Percentiles rank a stretch among this genome's conserved stretches.
Evolutionary conservation across 371 early-diverging fungal species (phyloP).

Genomic region (Syncephalastrum monosporum): DNA sequence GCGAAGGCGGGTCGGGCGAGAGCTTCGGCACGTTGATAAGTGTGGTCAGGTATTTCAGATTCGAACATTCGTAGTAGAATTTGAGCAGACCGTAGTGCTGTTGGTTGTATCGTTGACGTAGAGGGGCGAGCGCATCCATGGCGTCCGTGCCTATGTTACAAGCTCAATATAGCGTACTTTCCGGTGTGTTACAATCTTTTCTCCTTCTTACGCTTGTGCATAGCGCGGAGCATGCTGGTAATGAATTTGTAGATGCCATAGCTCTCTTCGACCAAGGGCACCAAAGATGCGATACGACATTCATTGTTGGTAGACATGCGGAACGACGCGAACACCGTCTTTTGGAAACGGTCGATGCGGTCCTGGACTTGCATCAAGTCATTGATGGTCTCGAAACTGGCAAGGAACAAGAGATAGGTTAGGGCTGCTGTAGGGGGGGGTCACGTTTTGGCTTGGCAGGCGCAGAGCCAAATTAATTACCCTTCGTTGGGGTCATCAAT

Average conservation of each 20-base stretch:
- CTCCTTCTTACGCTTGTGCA: constrained; percentile 82
- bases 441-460: neutral
- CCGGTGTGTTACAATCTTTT: neutral
- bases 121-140: constrained; percentile 85
- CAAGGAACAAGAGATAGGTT: no score
- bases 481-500: constrained; percentile 98
- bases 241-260: constrained; percentile 95
- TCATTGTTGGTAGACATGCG: constrained; percentile 88
- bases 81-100: constrained; percentile 84
- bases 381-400: constrained; percentile 88
- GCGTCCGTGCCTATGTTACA: constrained; percentile 54
- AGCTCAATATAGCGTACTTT: neutral
- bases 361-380: constrained; percentile 91
- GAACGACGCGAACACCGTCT: constrained; percentile 82
- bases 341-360: constrained; percentile 88
- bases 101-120: constrained; percentile 82
- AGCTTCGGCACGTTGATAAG: constrained; percentile 91
- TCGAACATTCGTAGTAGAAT: constrained; percentile 92
- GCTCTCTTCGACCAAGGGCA: constrained; percentile 96
- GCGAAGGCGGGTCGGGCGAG: constrained; percentile 73
- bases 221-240: constrained; percentile 92
- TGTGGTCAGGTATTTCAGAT: constrained; percentile 88
- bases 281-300: constrained; percentile 92
- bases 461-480: constrained; percentile 38
- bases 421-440: neutral